Evolutionary conservation across 495 filamentous ascomycete species (phyloP).

Genomic region (Tuber aestivum): DNA sequence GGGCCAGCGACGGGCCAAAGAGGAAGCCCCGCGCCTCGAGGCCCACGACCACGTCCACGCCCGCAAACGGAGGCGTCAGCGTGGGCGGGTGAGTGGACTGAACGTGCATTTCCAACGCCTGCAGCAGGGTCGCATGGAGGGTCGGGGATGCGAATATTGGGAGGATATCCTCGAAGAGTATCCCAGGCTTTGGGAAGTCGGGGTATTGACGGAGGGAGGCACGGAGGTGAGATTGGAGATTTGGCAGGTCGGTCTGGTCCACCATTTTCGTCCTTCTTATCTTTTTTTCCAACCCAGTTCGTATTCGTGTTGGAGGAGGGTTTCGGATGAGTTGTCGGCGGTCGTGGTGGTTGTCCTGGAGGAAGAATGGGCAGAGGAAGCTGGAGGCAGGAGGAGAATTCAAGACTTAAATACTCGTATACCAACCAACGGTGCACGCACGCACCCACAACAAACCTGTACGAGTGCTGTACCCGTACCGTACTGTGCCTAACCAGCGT

Average conservation of each 20-base stretch:
- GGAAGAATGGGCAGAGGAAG: background rate
- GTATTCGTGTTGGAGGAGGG: too few relatives aligned
- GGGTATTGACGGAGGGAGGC: conserved; percentile 66
- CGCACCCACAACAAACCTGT: too few relatives aligned
- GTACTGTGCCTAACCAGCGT: too few relatives aligned
- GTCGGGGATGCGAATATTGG: conserved; percentile 81
- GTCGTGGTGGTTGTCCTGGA: background rate
- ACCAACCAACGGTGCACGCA: too few relatives aligned
- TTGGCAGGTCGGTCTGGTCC: conserved; percentile 26
- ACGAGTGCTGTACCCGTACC: too few relatives aligned
- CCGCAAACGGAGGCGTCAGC: conserved; percentile 47
- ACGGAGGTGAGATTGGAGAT: conserved; percentile 46
- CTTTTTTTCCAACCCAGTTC: background rate
- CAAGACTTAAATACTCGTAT: background rate
- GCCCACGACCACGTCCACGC: conserved; percentile 85
- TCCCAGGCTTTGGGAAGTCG: conserved; percentile 90
- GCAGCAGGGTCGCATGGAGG: conserved; percentile 70
- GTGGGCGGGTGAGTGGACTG: conserved; percentile 49
- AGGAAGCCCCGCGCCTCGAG: conserved; percentile 93
- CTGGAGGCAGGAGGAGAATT: background rate
- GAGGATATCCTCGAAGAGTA: conserved; percentile 97
- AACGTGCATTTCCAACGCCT: conserved; percentile 81
- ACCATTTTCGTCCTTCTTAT: conserved; percentile 7
- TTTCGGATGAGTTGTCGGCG: background rate
- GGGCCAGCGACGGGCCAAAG: conserved; percentile 83